Evolutionary conservation across 257 asterid genomes (phyloP).

Genomic region (Rhazya stricta): DNA sequence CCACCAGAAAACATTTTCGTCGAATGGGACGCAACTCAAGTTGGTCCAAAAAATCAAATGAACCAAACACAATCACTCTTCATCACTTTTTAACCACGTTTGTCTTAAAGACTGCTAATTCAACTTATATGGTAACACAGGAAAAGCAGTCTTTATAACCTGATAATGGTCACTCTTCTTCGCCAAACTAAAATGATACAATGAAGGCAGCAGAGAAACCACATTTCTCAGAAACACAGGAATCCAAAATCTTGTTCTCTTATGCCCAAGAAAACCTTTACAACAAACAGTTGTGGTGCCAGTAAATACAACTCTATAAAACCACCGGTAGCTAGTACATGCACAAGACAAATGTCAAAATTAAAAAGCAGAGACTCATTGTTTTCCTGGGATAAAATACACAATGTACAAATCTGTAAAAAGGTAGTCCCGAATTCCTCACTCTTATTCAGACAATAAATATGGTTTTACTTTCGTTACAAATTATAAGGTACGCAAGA

Average conservation of each 20-base stretch:
- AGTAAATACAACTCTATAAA: too few species aligned
- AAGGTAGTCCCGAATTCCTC: not conserved
- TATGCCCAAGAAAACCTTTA: too few species aligned
- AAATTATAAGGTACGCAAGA: not conserved
- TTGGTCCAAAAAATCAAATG: not conserved
- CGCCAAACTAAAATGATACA: not conserved
- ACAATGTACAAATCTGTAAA: slow-evolving; percentile 3
- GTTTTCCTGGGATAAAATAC: not conserved
- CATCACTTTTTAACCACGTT: not conserved
- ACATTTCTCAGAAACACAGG: not conserved
- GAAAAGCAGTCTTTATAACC: not conserved
- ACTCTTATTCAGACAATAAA: not conserved
- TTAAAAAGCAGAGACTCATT: not conserved
- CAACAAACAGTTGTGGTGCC: too few species aligned
- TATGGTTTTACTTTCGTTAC: not conserved
- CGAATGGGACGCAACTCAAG: not conserved
- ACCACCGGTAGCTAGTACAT: not conserved
- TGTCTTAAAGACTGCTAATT: not conserved
- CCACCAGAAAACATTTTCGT: not conserved
- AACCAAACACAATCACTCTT: not conserved
- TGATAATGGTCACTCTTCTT: not conserved
- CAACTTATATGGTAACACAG: not conserved
- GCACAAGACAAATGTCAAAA: not conserved
- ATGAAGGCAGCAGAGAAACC: not conserved
- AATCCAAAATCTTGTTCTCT: too few species aligned